Percentiles rank a stretch among this genome's conserved stretches.
Conservation (phyloP, 805 yeast species). For the Teunomyces stri region DNA sequence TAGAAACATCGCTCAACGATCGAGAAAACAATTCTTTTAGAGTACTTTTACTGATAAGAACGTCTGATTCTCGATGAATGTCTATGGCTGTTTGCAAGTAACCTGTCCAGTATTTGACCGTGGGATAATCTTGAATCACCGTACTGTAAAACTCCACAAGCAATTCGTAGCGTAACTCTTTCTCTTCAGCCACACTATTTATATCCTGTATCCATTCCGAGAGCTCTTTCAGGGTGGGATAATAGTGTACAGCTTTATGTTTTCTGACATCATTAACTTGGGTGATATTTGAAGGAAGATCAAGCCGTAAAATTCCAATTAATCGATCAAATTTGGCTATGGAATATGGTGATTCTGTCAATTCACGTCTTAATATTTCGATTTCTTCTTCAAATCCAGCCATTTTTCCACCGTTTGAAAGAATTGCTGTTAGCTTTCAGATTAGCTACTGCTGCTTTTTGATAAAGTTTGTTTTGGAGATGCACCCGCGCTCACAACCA, state of each 20-base stretch:
- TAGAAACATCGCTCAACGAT: conserved; percentile 21
- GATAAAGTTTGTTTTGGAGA: neutral
- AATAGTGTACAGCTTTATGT: conserved; percentile 7
- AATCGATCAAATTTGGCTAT: neutral
- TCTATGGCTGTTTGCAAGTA: conserved; percentile 13
- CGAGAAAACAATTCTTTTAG: conserved; percentile 10
- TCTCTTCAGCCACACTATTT: conserved; percentile 9
- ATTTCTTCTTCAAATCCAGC: conserved; percentile 1
- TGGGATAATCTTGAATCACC: conserved; percentile 19
- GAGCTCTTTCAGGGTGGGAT: conserved; percentile 10
- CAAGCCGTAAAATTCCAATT: neutral
- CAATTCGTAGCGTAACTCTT: conserved; percentile 1
- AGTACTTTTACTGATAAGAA: neutral
- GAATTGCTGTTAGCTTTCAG: neutral
- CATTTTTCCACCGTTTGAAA: neutral
- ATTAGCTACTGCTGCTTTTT: neutral
- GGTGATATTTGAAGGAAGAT: neutral
- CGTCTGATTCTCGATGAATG: conserved; percentile 3
- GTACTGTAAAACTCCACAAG: conserved; percentile 14
- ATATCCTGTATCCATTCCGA: conserved; percentile 19
- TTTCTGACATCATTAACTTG: neutral
- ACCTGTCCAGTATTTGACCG: conserved; percentile 18
- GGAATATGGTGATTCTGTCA: neutral
- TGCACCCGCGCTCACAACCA: neutral
- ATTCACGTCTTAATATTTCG: neutral